A percentile compares a stretch with the other conserved stretches of the same genome.
phyloP scores from a whole-genome alignment of 352 stramenopile genomes.

The Vaucheria bursata region DNA sequence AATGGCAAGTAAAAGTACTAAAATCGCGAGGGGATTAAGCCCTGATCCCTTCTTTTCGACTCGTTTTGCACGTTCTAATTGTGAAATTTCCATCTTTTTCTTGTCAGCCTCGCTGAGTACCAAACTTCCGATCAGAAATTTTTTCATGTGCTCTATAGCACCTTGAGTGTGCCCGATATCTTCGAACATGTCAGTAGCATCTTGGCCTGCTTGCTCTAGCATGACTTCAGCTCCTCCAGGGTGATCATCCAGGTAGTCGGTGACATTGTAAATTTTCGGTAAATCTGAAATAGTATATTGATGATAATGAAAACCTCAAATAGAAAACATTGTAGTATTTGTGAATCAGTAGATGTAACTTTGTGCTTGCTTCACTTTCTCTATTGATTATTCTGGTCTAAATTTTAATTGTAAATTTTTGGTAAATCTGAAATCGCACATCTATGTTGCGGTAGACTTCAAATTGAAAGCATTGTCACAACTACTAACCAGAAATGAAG shows the following conservation, averaged over 20 bases:
- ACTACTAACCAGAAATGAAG: too few species aligned
- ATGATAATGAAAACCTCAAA: background rate
- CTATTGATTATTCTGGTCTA: too few species aligned
- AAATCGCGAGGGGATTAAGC: constrained; percentile 50
- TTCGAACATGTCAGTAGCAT: constrained; percentile 77
- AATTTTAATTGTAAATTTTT: too few species aligned
- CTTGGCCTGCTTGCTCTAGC: constrained; percentile 74
- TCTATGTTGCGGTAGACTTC: too few species aligned
- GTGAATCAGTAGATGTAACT: background rate
- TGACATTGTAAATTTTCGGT: constrained; percentile 93
- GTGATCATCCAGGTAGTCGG: constrained; percentile 94
- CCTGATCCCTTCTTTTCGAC: constrained; percentile 17
- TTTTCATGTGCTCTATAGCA: constrained; percentile 78
- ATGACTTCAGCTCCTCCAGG: constrained; percentile 95
- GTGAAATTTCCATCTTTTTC: background rate
- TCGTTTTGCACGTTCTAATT: constrained; percentile 12
- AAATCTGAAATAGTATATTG: constrained; percentile 55
- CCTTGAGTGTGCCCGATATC: constrained; percentile 96
- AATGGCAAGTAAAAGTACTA: constrained; percentile 51
- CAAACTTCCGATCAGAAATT: constrained; percentile 55
- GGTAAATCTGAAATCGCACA: too few species aligned
- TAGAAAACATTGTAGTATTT: background rate
- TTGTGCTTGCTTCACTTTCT: background rate
- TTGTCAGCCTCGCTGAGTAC: constrained; percentile 46
- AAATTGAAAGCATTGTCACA: too few species aligned